phyloP scores from a whole-genome alignment of 2,329 filamentous ascomycete species.

The Scedosporium boydii region DNA sequence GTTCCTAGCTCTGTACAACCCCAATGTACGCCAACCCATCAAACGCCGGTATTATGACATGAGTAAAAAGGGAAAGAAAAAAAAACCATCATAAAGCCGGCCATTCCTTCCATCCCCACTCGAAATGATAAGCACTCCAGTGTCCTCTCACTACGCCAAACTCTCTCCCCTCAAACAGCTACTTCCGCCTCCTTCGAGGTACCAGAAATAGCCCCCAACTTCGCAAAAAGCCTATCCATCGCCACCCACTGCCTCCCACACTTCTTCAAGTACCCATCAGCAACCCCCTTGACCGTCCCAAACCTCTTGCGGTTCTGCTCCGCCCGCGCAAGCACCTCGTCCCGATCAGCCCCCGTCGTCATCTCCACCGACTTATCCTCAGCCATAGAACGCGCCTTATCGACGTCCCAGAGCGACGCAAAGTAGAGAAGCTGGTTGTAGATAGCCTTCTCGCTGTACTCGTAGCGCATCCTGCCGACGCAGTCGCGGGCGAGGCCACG shows the following conservation, averaged over 20 bases:
- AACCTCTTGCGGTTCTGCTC: conserved; percentile 79
- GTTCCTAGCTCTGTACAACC: background rate
- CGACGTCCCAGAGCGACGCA: conserved; percentile 76
- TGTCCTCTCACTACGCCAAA: background rate
- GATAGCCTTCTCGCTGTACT: conserved; percentile 77
- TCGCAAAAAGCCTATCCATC: conserved; percentile 80
- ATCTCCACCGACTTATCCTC: conserved; percentile 37
- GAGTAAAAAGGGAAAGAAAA: background rate
- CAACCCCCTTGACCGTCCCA: conserved; percentile 62
- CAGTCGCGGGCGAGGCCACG: conserved; percentile 78
- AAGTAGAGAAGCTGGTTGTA: conserved; percentile 95
- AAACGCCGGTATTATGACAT: background rate
- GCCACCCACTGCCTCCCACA: conserved; percentile 88
- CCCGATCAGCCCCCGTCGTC: conserved; percentile 40
- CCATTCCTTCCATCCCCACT: background rate
- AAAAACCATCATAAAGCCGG: background rate
- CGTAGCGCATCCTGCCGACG: conserved; percentile 77
- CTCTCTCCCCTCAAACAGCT: background rate
- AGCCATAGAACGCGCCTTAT: conserved; percentile 57
- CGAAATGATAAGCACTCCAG: background rate
- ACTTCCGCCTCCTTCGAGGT: background rate
- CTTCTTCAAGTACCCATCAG: conserved; percentile 78
- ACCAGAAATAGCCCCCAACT: conserved; percentile 39
- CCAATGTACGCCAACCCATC: background rate
- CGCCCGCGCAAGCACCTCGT: conserved; percentile 60